These are phyloP conservation scores for Glomus cerebriforme DNA, from an alignment of 192 early-diverging fungal species.

Conservation along the genomic window DNA sequence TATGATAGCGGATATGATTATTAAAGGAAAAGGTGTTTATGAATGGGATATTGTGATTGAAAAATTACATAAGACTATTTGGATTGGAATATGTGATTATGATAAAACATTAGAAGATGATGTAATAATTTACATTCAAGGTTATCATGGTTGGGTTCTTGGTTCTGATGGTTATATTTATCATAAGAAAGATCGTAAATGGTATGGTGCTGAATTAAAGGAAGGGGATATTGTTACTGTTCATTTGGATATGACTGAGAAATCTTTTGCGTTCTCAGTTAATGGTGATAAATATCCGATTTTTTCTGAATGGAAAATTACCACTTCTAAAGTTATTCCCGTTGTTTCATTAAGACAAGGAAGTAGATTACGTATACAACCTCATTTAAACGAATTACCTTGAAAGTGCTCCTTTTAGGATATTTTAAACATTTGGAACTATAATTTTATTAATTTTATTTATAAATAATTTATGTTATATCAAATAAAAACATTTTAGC, in stretches of 20 bases:
- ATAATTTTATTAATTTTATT: too few species aligned
- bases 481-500: too few species aligned
- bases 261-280: slow-evolving; percentile 13
- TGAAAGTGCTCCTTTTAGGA: too few species aligned
- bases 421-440: too few species aligned
- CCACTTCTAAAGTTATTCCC: slow-evolving; percentile 20
- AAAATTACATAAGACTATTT: neutral
- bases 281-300: slow-evolving; percentile 9
- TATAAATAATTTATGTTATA: too few species aligned
- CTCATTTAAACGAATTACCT: too few species aligned
- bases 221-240: slow-evolving; percentile 9
- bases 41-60: slow-evolving; percentile 12
- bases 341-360: slow-evolving; percentile 4
- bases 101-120: neutral
- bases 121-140: neutral
- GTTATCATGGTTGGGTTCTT: neutral
- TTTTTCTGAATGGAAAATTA: neutral
- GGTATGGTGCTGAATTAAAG: slow-evolving; percentile 6
- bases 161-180: slow-evolving; percentile 3
- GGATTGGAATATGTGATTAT: slow-evolving; percentile 13
- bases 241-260: slow-evolving; percentile 29
- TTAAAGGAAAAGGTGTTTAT: slow-evolving; percentile 12
- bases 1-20: neutral
- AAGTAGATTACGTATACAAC: neutral
- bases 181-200: neutral